Base-by-base conservation (phyloP, 805 yeast genomes). In the Lipomyces anomalus region DNA sequence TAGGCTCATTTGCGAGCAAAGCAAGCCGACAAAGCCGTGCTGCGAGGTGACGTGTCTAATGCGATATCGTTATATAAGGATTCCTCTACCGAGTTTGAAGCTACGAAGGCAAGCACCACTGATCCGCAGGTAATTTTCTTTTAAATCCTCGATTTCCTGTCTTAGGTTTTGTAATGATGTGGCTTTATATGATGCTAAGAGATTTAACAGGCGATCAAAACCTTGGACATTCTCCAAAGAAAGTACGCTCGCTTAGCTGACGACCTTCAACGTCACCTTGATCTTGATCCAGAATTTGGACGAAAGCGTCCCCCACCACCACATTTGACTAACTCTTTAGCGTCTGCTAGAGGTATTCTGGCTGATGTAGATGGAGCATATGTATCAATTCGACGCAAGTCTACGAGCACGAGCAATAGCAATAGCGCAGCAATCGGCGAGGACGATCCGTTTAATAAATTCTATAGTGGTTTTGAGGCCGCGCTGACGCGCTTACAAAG, bases 261-360 rank as follows among this genome's bases (percentile, higher is more conserved):
- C 7, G 50, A 50, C 42, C 35, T 47, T 35, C 50, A 43, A 35
- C 20, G 17, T 18, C 24, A 32, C 20, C 38, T 52, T 7, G 42
- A 39, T 20, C 3, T 24, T 11, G 35, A 52, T 26, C 56, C 54
- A 29, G 42, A 37, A 20, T 13, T 26, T 13, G 30, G 30, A 13
- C 30, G 13, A 13, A 9, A 13, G 30, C 30, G 11, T 9, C 11
- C 13, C 30, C 11, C 11, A 13, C 30, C 30, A 13, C 30, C 9
- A 9, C 11, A 38, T 22, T 35, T 48, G n/a, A 43, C 50, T 4
- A 24, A 32, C 22, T 44, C 46, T 17, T 37, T 60, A 34, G 63
- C 64, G 6, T 52, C 60, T 7, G 63, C 64, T 1, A 35, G 61
- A 38, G 62, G 62, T 6, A 52, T 57, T n/a, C 50, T 24, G 20